Evolutionary conservation across 306 rosid genomes (phyloP), one percentile per base, ranked within the genome.

Genomic region (Datisca glomerata): DNA sequence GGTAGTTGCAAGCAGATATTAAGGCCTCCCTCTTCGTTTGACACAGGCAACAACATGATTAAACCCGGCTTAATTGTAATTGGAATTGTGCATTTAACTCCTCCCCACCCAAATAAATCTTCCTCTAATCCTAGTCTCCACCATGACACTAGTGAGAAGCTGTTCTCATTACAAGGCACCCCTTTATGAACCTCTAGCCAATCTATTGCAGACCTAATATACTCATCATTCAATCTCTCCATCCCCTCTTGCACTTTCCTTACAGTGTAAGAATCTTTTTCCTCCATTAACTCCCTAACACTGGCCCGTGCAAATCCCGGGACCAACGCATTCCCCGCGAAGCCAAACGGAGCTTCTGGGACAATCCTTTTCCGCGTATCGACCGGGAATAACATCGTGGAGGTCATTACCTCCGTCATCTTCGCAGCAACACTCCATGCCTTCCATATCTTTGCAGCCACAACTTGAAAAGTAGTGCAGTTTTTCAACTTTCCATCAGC

Each of bases 141-240:
- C 81, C 86, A 66, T 45, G 78, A 57, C 42, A 74, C 77, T 46
- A 78, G 42, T 11, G 77, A 78, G 54, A 78, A 78, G 61, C 78
- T 47, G 23, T 63, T 60, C 41, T 74, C 75, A 21, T 16, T 35
- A 18, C 73, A 57, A 22, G 86, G 86, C 25, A 74, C 77, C 3
- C 86, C 86, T 24, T 25, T 50, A 6, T 66, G 57, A 45, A 59
- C 55, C 51, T 70, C 86, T 13, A 78, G 70, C 86, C 86, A 78
- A 52, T 70, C 76, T 16, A 73, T 45, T 8, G 72, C 71, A 2
- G 86, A 73, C 40, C 66, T 57, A 4, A 73, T 64, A 33, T 78
- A 78, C 59, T 67, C 76, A 21, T 70, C 66, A 47, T 71, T 46
- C 39, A 78, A 56, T 37, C 76, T 70, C 45, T 73, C 76, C 17